Evolutionary conservation across 208 protist genomes (phyloP).

Genomic region (Trypanosoma avium): DNA sequence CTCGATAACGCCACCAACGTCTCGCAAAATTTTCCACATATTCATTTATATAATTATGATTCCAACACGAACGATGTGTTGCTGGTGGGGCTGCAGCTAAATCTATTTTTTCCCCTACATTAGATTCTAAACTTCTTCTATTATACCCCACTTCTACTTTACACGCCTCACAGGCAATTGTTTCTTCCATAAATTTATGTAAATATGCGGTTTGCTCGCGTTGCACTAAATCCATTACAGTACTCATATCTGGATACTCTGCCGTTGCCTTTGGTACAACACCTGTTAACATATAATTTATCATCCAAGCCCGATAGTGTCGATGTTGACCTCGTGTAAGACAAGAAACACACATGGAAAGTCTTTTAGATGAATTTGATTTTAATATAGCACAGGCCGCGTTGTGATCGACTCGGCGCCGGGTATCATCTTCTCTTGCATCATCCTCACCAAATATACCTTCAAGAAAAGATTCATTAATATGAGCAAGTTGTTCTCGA

Average conservation of each 20-base stretch:
- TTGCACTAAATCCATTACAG: slow-evolving; percentile 46
- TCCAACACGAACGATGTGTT: slow-evolving; percentile 29
- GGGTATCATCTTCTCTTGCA: slow-evolving; percentile 46
- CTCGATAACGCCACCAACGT: slow-evolving; percentile 27
- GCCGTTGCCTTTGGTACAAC: slow-evolving; percentile 16
- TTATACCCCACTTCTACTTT: slow-evolving; percentile 23
- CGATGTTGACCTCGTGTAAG: slow-evolving; percentile 65
- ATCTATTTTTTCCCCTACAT: too few relatives aligned
- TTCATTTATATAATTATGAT: slow-evolving; percentile 43
- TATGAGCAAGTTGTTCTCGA: not conserved
- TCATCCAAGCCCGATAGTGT: slow-evolving; percentile 46
- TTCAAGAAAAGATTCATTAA: slow-evolving; percentile 21
- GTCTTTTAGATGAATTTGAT: slow-evolving; percentile 23
- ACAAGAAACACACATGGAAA: slow-evolving; percentile 54
- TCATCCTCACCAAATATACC: slow-evolving; percentile 35
- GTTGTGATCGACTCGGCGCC: slow-evolving; percentile 47
- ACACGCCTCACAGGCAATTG: slow-evolving; percentile 18
- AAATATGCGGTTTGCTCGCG: slow-evolving; percentile 52
- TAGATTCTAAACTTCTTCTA: not conserved
- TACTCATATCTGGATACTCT: slow-evolving; percentile 46
- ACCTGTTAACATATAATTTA: slow-evolving; percentile 32
- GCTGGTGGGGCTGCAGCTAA: too few relatives aligned
- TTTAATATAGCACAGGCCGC: slow-evolving; percentile 22
- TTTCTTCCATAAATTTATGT: slow-evolving; percentile 40
- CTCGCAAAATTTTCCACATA: slow-evolving; percentile 36